Percentiles rank a stretch among this genome's conserved stretches.
Conservation (phyloP, 2,329 filamentous ascomycete genomes). For the Cercospora sp. region DNA sequence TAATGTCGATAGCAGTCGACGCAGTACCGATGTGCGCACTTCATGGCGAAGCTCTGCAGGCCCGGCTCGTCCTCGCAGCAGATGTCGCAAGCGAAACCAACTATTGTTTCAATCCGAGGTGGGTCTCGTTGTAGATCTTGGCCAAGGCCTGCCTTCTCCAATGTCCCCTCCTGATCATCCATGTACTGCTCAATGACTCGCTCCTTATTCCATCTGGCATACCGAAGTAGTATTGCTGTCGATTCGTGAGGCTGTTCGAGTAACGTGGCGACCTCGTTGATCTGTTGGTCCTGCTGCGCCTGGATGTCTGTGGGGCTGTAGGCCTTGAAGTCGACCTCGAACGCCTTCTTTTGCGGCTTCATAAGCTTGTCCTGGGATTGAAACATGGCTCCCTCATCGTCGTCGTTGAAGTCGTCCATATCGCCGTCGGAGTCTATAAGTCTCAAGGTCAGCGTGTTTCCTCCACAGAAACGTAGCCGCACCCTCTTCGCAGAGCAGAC, state of each 20-base stretch:
- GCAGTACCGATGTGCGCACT: constrained; percentile 91
- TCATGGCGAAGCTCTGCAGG: constrained; percentile 86
- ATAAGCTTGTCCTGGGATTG: constrained; percentile 68
- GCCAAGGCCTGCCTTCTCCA: constrained; percentile 82
- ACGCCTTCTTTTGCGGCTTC: constrained; percentile 70
- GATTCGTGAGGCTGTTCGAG: constrained; percentile 86
- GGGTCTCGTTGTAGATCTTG: constrained; percentile 57
- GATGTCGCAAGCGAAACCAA: constrained; percentile 88
- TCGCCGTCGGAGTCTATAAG: constrained; percentile 52
- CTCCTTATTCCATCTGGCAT: constrained; percentile 96
- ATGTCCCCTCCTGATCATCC: constrained; percentile 75
- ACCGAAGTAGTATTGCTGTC: constrained; percentile 82
- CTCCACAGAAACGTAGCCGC: neutral
- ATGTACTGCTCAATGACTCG: constrained; percentile 93
- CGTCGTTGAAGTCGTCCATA: constrained; percentile 55
- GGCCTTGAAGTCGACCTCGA: constrained; percentile 83
- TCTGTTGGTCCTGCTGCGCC: constrained; percentile 77
- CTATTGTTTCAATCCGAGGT: constrained; percentile 68
- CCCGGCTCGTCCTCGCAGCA: constrained; percentile 85
- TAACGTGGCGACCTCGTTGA: constrained; percentile 88
- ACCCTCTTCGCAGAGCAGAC: neutral
- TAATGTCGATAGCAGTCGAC: constrained; percentile 91
- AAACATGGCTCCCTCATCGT: constrained; percentile 57
- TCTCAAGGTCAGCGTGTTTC: constrained; percentile 17
- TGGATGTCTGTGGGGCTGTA: constrained; percentile 79